A percentile compares a stretch with the other conserved stretches of the same genome.
phyloP scores from a whole-genome alignment of 192 early-diverging fungal genomes.

The Coemansia brasiliensis region DNA sequence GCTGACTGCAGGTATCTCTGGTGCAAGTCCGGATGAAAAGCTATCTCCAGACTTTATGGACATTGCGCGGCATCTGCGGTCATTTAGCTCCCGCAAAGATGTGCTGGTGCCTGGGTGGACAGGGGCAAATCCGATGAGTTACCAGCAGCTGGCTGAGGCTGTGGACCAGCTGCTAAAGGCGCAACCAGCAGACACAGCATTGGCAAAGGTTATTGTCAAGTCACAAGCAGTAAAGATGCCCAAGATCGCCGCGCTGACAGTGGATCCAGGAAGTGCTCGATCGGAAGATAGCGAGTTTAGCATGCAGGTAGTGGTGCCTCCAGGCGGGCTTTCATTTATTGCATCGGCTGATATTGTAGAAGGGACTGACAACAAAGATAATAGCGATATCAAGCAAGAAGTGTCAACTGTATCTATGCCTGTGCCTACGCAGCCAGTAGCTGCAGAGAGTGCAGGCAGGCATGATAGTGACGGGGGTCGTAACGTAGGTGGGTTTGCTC shows the following conservation, averaged over 20 bases:
- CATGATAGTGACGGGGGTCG: neutral
- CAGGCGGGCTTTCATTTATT: slow-evolving; percentile 44
- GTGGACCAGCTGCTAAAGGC: slow-evolving; percentile 15
- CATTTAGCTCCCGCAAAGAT: slow-evolving; percentile 6
- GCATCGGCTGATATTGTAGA: slow-evolving; percentile 30
- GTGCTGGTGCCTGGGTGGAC: neutral
- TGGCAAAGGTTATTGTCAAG: neutral
- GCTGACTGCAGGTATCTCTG: slow-evolving; percentile 6
- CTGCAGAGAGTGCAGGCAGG: neutral
- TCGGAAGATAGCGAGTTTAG: slow-evolving; percentile 23
- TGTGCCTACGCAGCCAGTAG: neutral
- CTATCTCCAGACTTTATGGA: neutral
- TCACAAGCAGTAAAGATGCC: slow-evolving; percentile 24
- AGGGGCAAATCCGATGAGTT: slow-evolving; percentile 1
- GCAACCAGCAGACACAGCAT: neutral
- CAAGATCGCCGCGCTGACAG: slow-evolving; percentile 8
- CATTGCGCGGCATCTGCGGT: slow-evolving; percentile 16
- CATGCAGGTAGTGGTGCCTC: slow-evolving; percentile 37
- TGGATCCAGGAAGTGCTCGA: slow-evolving; percentile 1
- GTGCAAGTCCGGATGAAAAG: slow-evolving; percentile 13
- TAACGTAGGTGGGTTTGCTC: slow-evolving; percentile 33
- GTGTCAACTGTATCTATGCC: slow-evolving; percentile 9
- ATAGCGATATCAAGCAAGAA: slow-evolving; percentile 1
- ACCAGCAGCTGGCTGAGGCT: slow-evolving; percentile 9
- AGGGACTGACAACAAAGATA: slow-evolving; percentile 18